Percentiles rank a stretch among this genome's conserved stretches.
Conservation (phyloP, 2,329 filamentous ascomycete species). For the Phyllosticta ampelicida region DNA sequence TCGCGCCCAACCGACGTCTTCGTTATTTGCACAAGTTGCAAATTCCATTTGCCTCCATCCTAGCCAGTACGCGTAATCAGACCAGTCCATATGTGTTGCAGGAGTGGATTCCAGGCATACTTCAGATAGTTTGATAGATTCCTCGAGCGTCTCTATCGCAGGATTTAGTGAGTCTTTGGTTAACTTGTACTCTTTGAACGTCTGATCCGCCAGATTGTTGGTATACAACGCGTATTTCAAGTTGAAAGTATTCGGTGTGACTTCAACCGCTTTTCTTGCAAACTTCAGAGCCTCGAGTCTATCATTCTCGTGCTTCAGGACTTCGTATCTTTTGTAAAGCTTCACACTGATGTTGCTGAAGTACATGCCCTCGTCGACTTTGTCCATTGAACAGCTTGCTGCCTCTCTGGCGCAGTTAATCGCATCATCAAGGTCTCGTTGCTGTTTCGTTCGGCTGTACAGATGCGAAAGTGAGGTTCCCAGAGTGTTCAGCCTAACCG, state of each 20-base stretch:
- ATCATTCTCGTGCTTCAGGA: not conserved
- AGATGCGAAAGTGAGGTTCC: not conserved
- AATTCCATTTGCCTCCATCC: conserved; percentile 1
- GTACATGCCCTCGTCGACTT: not conserved
- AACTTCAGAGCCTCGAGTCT: not conserved
- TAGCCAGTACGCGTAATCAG: conserved; percentile 2
- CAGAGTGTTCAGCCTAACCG: not conserved
- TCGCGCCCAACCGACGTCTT: not conserved
- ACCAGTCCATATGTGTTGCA: not conserved
- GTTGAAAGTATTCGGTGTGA: too few species aligned
- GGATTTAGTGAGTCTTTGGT: not conserved
- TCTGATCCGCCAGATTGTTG: not conserved
- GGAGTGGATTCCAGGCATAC: not conserved
- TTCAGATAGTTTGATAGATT: not conserved
- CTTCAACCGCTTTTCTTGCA: not conserved
- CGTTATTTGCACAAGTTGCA: not conserved
- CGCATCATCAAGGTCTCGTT: conserved; percentile 7
- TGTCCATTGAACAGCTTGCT: not conserved
- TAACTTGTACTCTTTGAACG: not conserved
- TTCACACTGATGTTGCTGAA: not conserved
- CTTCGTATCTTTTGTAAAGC: not conserved
- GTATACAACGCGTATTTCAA: not conserved
- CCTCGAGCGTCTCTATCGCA: not conserved
- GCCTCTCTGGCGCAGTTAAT: conserved; percentile 6
- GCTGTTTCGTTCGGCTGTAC: not conserved